Conservation (phyloP, 2,329 filamentous ascomycete species). For the Curvularia sp. region DNA sequence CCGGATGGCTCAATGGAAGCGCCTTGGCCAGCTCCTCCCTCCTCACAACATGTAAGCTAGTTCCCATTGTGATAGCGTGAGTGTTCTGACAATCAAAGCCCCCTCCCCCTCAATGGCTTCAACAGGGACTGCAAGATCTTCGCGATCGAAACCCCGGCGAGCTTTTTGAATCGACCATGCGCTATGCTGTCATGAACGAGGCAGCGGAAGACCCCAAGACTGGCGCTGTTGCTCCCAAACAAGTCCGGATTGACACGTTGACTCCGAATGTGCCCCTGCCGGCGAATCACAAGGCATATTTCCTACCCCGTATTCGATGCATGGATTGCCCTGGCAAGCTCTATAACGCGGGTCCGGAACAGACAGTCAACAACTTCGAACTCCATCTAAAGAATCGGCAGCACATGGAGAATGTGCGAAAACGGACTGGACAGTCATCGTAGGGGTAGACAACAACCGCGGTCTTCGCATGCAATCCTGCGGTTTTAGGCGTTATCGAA, state of each 20-base stretch:
- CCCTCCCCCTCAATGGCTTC: constrained; percentile 85
- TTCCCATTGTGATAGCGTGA: background rate
- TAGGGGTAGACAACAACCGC: constrained; percentile 5
- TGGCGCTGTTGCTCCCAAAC: constrained; percentile 56
- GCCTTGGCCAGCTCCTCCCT: constrained; percentile 63
- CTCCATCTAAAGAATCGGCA: constrained; percentile 85
- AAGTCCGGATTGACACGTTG: constrained; percentile 61
- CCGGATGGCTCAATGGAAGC: constrained; percentile 70
- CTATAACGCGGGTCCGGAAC: constrained; percentile 87
- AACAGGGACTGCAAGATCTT: constrained; percentile 73
- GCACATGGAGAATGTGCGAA: constrained; percentile 60
- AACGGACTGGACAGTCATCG: constrained; percentile 34
- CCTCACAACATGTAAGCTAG: constrained; percentile 67
- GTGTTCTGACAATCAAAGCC: constrained; percentile 67
- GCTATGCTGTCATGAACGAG: constrained; percentile 80
- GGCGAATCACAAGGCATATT: constrained; percentile 76
- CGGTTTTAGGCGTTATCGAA: constrained; percentile 9
- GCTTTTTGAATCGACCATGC: constrained; percentile 89
- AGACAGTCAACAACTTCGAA: constrained; percentile 88
- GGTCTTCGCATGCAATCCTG: background rate
- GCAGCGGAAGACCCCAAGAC: constrained; percentile 57
- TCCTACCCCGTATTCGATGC: constrained; percentile 87
- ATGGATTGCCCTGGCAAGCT: constrained; percentile 91
- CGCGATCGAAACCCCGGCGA: constrained; percentile 76
- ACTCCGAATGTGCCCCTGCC: constrained; percentile 60